Evolutionary conservation across 2,329 filamentous ascomycete species (phyloP).

Genomic region (Dendryphion nanum): DNA sequence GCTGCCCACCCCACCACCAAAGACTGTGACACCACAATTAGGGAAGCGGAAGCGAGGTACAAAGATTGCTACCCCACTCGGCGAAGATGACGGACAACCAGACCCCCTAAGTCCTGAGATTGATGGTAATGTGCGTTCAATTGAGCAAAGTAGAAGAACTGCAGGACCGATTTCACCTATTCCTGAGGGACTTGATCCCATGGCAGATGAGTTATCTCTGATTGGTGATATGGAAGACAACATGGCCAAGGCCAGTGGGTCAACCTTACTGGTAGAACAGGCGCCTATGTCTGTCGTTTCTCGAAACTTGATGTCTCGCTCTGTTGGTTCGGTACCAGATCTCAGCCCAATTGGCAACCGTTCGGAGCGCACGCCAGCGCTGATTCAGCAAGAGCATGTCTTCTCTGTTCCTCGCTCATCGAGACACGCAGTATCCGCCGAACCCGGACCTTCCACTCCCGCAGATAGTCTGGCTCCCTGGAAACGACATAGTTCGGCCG

Average conservation of each 20-base stretch:
- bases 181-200: constrained; percentile 23
- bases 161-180: constrained; percentile 22
- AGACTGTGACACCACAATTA: constrained; percentile 25
- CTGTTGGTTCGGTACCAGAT: background rate
- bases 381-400: background rate
- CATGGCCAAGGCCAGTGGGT: background rate
- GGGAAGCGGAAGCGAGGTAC: constrained; percentile 36
- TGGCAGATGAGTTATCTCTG: constrained; percentile 23
- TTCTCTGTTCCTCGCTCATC: constrained; percentile 7
- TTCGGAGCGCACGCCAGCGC: no score
- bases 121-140: constrained; percentile 20
- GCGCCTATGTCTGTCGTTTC: background rate
- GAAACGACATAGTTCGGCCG: constrained; percentile 10
- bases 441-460: constrained; percentile 24
- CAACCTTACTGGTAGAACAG: background rate
- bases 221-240: constrained; percentile 13
- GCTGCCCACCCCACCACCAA: constrained; percentile 15
- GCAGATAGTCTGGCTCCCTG: constrained; percentile 10
- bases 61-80: constrained; percentile 8
- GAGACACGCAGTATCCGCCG: constrained; percentile 7
- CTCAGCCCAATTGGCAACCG: background rate
- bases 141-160: constrained; percentile 27
- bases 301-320: no score
- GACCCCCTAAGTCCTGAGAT: constrained; percentile 36
- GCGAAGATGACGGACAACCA: constrained; percentile 20